Evolutionary conservation across 148 eudicot genomes (phyloP), one percentile per base, ranked within the genome.

Genomic region (Vaccinium macrocarpon): DNA sequence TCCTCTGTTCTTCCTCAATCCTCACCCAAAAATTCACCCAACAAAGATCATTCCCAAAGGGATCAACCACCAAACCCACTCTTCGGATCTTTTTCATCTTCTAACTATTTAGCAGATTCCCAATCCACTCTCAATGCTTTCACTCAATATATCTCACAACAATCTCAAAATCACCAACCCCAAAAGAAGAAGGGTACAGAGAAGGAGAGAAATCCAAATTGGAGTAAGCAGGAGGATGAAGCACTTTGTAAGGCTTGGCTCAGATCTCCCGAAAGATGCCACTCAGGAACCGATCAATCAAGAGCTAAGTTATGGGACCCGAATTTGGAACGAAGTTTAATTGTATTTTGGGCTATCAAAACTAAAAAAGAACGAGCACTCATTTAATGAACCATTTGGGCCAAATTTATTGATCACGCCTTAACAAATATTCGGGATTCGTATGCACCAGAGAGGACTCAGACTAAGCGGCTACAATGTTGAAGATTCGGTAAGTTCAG

Each of bases 131-230:
- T 6, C 46, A 42, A 42, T 42, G 46, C 46, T 4, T 42, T 42
- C 5, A 42, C 46, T 42, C 46, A 42, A 42, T 42, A 42, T 5
- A 42, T 42, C 46, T 42, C 46, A 42, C 46, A 42, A 42, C 46
- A 42, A 52, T 53, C 5, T 53, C 57, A 53, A 53, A 53, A 53
- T 53, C 14, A 13, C 1, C 57, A 53, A 13, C 13, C 15, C 57
- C 57, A 61, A 61, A 61, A 61, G 25, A 61, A 68, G 32, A 27
- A 68, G 32, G 32, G 74, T 9, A 6, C 12, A 25, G 14, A 68
- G 27, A 72, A 72, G 21, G 76, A 72, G 38, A 72, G 49, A 11
- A 72, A 72, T 72, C 49, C 76, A 42, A 72, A 72, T 38, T 72
- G 76, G 48, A 38, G 42, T 5, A 72, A 12, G 48, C 18, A 35